Percentiles rank a stretch among this genome's conserved stretches.
Evolutionary conservation across 2,329 filamentous ascomycete genomes (phyloP).

Genomic region (Pyrenophora graminea): DNA sequence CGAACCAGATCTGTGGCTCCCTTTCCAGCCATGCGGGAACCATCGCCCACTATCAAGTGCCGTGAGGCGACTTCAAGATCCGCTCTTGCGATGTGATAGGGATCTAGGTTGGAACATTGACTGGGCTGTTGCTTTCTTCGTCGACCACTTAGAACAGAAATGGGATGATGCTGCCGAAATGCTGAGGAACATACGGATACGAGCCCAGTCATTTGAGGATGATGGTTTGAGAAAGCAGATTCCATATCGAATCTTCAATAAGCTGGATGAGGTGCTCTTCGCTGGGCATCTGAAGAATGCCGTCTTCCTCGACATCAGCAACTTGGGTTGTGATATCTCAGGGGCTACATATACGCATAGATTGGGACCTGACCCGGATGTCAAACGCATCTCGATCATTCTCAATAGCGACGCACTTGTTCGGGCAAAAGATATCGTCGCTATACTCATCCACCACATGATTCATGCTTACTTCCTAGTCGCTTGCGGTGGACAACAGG

Average conservation of each 20-base stretch:
- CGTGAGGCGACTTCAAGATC: constrained; percentile 26
- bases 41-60: constrained; percentile 8
- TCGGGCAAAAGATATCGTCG: constrained; percentile 41
- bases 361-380: constrained; percentile 24
- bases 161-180: constrained; percentile 22
- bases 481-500: constrained; percentile 46
- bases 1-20: constrained; percentile 20
- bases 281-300: constrained; percentile 44
- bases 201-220: constrained; percentile 16
- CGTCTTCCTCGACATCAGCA: constrained; percentile 42
- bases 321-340: constrained; percentile 31
- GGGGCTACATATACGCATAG: constrained; percentile 46
- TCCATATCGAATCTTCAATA: constrained; percentile 44
- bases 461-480: constrained; percentile 52
- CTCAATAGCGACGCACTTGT: constrained; percentile 32
- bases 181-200: constrained; percentile 23
- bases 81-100: constrained; percentile 22
- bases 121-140: constrained; percentile 49
- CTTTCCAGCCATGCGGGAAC: constrained; percentile 1
- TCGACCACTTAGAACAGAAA: constrained; percentile 35
- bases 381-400: constrained; percentile 45
- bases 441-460: constrained; percentile 51
- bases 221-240: constrained; percentile 27
- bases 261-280: constrained; percentile 45
- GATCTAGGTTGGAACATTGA: constrained; percentile 48